phyloP scores from a whole-genome alignment of 2,329 filamentous ascomycete species.

The Fusarium robinianum region DNA sequence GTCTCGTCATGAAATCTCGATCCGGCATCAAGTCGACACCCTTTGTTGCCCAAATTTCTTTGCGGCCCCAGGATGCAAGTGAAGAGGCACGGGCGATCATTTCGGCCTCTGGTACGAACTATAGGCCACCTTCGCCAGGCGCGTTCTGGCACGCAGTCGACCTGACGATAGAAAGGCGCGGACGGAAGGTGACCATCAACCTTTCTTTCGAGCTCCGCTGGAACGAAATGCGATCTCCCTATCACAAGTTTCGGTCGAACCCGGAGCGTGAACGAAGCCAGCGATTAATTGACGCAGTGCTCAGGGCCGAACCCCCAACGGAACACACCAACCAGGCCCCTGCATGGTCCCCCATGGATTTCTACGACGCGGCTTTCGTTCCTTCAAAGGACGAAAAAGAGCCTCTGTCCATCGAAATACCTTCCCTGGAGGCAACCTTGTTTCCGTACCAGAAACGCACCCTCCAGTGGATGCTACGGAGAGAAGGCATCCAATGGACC shows the following conservation, averaged over 20 bases:
- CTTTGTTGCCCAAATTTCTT: conserved; percentile 22
- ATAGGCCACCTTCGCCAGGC: conserved; percentile 33
- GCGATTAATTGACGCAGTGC: conserved; percentile 44
- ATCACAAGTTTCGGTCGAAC: conserved; percentile 36
- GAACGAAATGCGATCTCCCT: conserved; percentile 46
- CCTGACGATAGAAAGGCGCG: conserved; percentile 38
- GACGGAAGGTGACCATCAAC: conserved; percentile 35
- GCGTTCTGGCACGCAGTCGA: conserved; percentile 43
- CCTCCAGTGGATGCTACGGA: conserved; percentile 69
- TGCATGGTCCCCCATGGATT: conserved; percentile 58
- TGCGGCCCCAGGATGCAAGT: conserved; percentile 32
- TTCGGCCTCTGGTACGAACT: conserved; percentile 8
- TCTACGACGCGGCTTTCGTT: conserved; percentile 71
- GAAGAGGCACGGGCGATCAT: conserved; percentile 28
- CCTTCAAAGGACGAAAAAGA: conserved; percentile 52
- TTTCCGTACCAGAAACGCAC: conserved; percentile 76
- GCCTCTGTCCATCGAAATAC: conserved; percentile 47
- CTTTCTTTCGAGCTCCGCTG: conserved; percentile 48
- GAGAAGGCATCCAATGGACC: conserved; percentile 64
- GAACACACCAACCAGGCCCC: conserved; percentile 20
- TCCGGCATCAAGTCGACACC: conserved; percentile 9
- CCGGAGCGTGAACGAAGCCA: conserved; percentile 42
- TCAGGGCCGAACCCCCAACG: conserved; percentile 15
- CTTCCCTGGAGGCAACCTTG: conserved; percentile 54
- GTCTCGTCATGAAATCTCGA: conserved; percentile 27